Base-by-base conservation (phyloP, 1,284 basidiomycete species). In the Heliocybe sulcata region DNA sequence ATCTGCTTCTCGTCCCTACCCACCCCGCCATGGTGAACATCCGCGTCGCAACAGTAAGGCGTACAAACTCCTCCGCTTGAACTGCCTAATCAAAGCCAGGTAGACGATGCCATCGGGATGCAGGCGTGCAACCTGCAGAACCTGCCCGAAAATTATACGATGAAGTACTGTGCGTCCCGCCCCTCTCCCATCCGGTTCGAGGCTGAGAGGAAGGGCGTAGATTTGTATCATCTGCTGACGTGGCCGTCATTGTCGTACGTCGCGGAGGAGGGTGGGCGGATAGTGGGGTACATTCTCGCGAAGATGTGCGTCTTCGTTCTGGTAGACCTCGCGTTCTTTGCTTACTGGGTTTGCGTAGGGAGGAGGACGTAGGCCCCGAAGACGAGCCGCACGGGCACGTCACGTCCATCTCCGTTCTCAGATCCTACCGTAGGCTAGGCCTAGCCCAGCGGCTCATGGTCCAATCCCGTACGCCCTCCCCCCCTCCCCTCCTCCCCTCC, bases 211-310 rank as follows among this genome's bases (percentile, higher is more conserved):
- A 33, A 45, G 11, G 25, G 8, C 2, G 54, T 54, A 97, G 94
- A 96, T 77, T 77, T 94, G 52, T 94, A 92, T 68, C 92, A 96
- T 66, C 78, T 84, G 6, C 72, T 95, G 64, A 93, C 88, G 9
- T 98, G 95, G 95, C 95, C 95, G 1, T 87, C 93, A 60, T 77
- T 98, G 22, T 96, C 93, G 2, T 98, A 90, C 67, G 93, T 98
- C 19, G 95, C 94, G 0, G 93, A 96, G 65, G 92, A 96, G 64
- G 86, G 86, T 64, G 93, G 94, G 0, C 79, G 91, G 52, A 87
- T 98, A 50, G 93, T 98, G 1, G 95, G 95, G 22, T 98, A 98
- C 69, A 94, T 98, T 23, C 73, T 98, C 11, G 93, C 92, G 0
- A 96, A 96, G 69, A 95, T 98, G 95, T 92, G 69, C 57, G 75